Base-by-base conservation (phyloP, 169 alveolate species). In the Babesia bigemina region DNA sequence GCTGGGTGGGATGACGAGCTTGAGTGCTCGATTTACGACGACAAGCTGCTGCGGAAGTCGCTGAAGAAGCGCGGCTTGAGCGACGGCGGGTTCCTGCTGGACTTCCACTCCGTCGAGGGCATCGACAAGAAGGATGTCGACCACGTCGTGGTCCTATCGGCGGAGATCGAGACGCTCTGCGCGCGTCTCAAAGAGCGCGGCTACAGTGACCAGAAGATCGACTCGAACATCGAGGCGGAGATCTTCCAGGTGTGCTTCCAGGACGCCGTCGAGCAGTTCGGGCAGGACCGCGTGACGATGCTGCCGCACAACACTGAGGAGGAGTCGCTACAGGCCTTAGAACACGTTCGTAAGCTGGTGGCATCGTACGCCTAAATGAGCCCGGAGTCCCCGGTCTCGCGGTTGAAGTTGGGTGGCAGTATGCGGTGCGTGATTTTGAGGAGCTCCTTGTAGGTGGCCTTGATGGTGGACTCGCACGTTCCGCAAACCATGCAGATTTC, bases 401-500 rank as follows among this genome's bases (percentile, higher is more conserved):
- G 39, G 75, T 39, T 29, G 62, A 55, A 72, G 53, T 77, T 67
- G 42, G 74, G 62, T n/a, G 93, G 93, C 24, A 88, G 49, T 45
- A 88, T 70, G 33, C 66, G 85, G 45, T 79, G 86, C 59, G 75
- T 61, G 39, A 85, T 77, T 33, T 57, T 69, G 39, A 76, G 42
- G 44, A 88, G 79, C 42, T 88, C 93, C 77, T 75, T 88, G 73
- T 62, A 79, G 14, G 92, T 85, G 9, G 86, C 52, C 82, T 77
- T 88, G 48, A 88, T 57, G n/a, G 93, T 88, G 49, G 56, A 69
- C 10, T 79, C 88, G 47, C 91, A 75, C 39, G 86, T 72, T 17
- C 91, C 91, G 72, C 93, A 88, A 3, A 88, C 93, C 24, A 61
- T 22, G 17, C 89, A 84, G 19, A 88, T 88, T 33, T 88, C 87